phyloP scores from a whole-genome alignment of 2,329 filamentous ascomycete genomes.

The Tetracladium maxilliforme region DNA sequence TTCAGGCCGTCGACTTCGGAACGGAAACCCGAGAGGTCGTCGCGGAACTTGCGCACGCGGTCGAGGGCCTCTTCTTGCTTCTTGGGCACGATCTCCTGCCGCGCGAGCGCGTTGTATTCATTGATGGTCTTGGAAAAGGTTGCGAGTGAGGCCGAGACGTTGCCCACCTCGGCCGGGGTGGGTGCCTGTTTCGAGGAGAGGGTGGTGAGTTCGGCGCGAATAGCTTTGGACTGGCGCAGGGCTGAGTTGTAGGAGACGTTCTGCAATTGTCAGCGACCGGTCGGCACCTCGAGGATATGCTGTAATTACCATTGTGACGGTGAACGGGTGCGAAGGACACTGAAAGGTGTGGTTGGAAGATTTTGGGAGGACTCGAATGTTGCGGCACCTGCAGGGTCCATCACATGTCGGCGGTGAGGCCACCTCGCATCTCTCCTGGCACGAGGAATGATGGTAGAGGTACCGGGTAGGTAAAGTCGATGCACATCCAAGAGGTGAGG shows the following conservation, averaged over 20 bases:
- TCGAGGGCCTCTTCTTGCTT: slow-evolving; percentile 88
- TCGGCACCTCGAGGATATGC: too few relatives aligned
- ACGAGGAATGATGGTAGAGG: too few relatives aligned
- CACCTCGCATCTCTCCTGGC: background rate
- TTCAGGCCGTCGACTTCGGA: slow-evolving; percentile 66
- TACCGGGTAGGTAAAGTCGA: too few relatives aligned
- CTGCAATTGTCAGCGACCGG: too few relatives aligned
- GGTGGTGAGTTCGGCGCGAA: slow-evolving; percentile 61
- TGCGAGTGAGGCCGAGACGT: slow-evolving; percentile 64
- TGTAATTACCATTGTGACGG: slow-evolving; percentile 1
- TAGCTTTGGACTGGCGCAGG: slow-evolving; percentile 67
- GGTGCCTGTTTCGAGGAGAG: slow-evolving; percentile 45
- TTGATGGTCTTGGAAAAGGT: slow-evolving; percentile 81
- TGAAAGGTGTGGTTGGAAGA: background rate
- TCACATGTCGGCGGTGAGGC: background rate
- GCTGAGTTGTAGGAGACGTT: slow-evolving; percentile 79
- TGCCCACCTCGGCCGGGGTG: slow-evolving; percentile 47
- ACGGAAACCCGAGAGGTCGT: slow-evolving; percentile 69
- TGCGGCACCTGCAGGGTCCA: background rate
- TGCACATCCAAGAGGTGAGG: too few relatives aligned
- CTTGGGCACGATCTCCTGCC: slow-evolving; percentile 75
- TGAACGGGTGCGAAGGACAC: background rate
- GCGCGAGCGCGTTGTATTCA: slow-evolving; percentile 75
- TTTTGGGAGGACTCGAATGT: background rate
- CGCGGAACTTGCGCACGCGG: slow-evolving; percentile 71